A percentile compares a stretch with the other conserved stretches of the same genome.
phyloP scores from a whole-genome alignment of 2,329 filamentous ascomycete species.

The Colletotrichum tropicicola region DNA sequence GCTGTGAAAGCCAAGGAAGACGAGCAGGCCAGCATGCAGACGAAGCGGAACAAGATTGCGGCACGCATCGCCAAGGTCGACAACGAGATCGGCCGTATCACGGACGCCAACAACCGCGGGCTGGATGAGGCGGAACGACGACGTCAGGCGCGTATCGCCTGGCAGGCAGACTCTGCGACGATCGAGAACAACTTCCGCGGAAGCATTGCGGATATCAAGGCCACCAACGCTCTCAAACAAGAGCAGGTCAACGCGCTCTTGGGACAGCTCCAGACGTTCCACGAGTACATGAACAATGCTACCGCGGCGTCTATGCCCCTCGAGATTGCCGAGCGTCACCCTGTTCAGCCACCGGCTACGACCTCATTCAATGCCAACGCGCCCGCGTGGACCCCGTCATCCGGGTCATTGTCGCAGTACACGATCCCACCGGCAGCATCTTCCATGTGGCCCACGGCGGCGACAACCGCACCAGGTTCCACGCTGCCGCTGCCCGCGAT shows the following conservation, averaged over 20 bases:
- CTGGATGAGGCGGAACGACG: conserved; percentile 70
- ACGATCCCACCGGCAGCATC: conserved; percentile 34
- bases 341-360: conserved; percentile 28
- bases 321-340: conserved; percentile 36
- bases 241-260: conserved; percentile 49
- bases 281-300: conserved; percentile 41
- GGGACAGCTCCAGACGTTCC: conserved; percentile 43
- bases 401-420: conserved; percentile 44
- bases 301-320: conserved; percentile 43
- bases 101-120: conserved; percentile 72
- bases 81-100: conserved; percentile 75
- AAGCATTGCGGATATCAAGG: conserved; percentile 46
- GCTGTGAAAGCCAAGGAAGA: conserved; percentile 70
- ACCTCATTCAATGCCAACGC: conserved; percentile 34
- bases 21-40: conserved; percentile 70
- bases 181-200: conserved; percentile 55
- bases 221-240: conserved; percentile 48
- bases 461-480: conserved; percentile 36
- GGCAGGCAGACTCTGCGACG: conserved; percentile 55
- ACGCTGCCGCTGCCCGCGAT: conserved; percentile 42
- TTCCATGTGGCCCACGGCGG: conserved; percentile 45
- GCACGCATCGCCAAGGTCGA: conserved; percentile 77
- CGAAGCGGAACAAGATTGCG: conserved; percentile 77
- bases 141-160: conserved; percentile 57
- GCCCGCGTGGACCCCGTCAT: conserved; percentile 44